A percentile compares a stretch with the other conserved stretches of the same genome.
These are phyloP conservation scores for Aschersonia sp. DNA, from an alignment of 2,329 filamentous ascomycete genomes.

Conservation along the genomic window DNA sequence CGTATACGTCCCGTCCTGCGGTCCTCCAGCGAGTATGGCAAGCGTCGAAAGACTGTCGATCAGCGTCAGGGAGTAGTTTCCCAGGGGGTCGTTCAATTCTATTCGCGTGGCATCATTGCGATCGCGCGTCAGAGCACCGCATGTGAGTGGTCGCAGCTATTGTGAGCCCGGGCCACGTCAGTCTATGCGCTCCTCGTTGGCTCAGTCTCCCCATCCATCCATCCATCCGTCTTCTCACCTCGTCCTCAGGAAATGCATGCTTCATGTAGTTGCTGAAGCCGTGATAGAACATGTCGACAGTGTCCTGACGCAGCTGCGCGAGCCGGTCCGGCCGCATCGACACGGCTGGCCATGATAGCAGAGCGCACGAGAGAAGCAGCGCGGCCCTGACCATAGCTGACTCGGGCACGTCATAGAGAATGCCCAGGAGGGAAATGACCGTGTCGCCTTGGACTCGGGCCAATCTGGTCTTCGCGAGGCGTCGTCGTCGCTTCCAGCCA, in stretches of 20 bases:
- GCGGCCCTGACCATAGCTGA: slow-evolving; percentile 14
- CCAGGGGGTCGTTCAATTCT: slow-evolving; percentile 86
- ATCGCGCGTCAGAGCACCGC: slow-evolving; percentile 73
- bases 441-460: neutral
- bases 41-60: slow-evolving; percentile 93
- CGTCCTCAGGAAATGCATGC: slow-evolving; percentile 90
- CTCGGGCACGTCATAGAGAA: slow-evolving; percentile 1
- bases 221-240: slow-evolving; percentile 29
- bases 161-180: slow-evolving; percentile 2
- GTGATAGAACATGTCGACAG: slow-evolving; percentile 84
- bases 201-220: neutral
- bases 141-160: slow-evolving; percentile 72
- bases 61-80: slow-evolving; percentile 91
- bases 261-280: slow-evolving; percentile 92
- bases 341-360: slow-evolving; percentile 25
- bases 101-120: slow-evolving; percentile 63
- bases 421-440: neutral
- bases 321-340: slow-evolving; percentile 44
- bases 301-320: slow-evolving; percentile 41
- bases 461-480: neutral
- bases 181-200: neutral
- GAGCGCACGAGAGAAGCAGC: slow-evolving; percentile 12
- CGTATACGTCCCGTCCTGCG: slow-evolving; percentile 23
- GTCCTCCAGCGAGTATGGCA: slow-evolving; percentile 74
- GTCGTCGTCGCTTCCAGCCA: neutral